Evolutionary conservation across 257 asterid species (phyloP), one percentile per base, ranked within the genome.

Genomic region (Solanum acaule): DNA sequence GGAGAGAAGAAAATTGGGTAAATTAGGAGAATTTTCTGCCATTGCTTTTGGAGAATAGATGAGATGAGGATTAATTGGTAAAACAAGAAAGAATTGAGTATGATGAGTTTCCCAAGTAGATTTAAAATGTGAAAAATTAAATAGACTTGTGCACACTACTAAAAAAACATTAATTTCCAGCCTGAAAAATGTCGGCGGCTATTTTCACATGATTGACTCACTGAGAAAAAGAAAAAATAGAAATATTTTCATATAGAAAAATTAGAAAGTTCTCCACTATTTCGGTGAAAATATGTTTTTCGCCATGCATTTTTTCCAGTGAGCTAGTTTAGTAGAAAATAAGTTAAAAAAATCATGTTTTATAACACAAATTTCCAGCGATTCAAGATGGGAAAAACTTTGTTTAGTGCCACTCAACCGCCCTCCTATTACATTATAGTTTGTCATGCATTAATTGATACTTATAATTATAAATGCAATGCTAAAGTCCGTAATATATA

Each of bases 1-100:
- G 0, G 93, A 90, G 44, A 89, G 68, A 15, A 90, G 92, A 33
- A 87, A 90, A 22, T 85, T 68, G 56, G 87, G 38, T 6, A 70
- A 37, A 10, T 77, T 77, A 23, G 59, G 59, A 77, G 68, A 6
- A 46, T 46, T 81, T 46, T 46, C 11, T 81, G 85, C 68, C 86
- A 81, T 81, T 81, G 27, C 85, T 79, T 31, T 56, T 56, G 10
- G 65, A 56, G 65, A 56, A 56, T 18, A 16, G 23, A 52, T 52
- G 61, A 52, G 63, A 52, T 16, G n/a, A 18, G 63, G 63, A 56
- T 56, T 18, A 0, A 56, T 56, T 18, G n/a, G 65, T 2, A 56
- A 56, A 56, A 56, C 3, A 78, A 40, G 63, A 40, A 40, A 14
- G 18, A 73, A 33, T 14, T 14, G 34, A 78, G 84, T n/a, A 78